phyloP scores from a whole-genome alignment of 495 filamentous ascomycete species.

The Aspergillus funiculosus region DNA sequence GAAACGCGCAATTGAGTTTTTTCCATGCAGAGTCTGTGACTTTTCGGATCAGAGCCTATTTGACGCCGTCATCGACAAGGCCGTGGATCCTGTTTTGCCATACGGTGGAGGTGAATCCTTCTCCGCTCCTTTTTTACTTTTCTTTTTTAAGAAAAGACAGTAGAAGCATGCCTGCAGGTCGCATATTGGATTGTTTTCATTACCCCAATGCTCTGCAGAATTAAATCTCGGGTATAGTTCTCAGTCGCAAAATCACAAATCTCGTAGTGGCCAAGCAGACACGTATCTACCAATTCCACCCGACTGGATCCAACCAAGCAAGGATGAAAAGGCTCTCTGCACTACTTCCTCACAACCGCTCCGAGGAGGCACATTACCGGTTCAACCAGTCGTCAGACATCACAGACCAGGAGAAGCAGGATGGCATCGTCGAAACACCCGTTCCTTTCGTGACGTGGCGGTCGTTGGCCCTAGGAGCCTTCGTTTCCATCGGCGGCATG shows the following conservation, averaged over 20 bases:
- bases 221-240: too few relatives aligned
- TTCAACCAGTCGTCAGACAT: background rate
- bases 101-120: background rate
- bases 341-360: background rate
- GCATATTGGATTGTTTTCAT: too few relatives aligned
- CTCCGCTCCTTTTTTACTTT: background rate
- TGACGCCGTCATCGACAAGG: slow-evolving; percentile 1
- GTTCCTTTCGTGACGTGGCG: slow-evolving; percentile 41
- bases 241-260: background rate
- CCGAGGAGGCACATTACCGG: background rate
- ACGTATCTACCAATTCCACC: background rate
- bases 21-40: too few relatives aligned
- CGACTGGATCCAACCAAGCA: background rate
- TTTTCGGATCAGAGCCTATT: background rate
- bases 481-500: slow-evolving; percentile 63
- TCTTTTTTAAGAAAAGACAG: background rate
- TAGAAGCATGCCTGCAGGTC: too few relatives aligned
- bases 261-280: background rate
- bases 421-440: slow-evolving; percentile 23
- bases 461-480: slow-evolving; percentile 42
- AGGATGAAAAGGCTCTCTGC: slow-evolving; percentile 2
- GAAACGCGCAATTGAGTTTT: too few relatives aligned
- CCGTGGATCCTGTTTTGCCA: background rate
- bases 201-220: too few relatives aligned
- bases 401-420: background rate